phyloP scores from a whole-genome alignment of 2,329 filamentous ascomycete genomes.

The Fusarium kyushuense region DNA sequence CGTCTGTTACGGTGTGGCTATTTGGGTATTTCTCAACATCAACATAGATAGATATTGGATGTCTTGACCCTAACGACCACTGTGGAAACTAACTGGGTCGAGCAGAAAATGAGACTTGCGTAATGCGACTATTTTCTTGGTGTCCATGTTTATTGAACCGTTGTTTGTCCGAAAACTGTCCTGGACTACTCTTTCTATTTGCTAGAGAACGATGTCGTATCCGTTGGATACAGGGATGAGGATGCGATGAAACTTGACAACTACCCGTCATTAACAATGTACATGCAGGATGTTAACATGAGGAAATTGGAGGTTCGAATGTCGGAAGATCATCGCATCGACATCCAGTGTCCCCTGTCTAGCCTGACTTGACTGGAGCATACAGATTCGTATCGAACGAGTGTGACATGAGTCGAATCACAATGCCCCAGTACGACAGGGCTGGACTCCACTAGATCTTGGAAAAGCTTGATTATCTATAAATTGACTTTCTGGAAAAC shows the following conservation, averaged over 20 bases:
- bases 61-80: not conserved
- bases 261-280: too few relatives aligned
- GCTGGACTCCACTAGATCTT: not conserved
- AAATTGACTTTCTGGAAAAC: too few relatives aligned
- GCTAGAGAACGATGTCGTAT: not conserved
- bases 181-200: not conserved
- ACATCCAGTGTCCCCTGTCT: not conserved
- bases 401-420: not conserved
- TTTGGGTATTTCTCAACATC: conserved; percentile 35
- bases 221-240: not conserved
- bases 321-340: not conserved
- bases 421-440: not conserved
- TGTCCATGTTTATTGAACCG: not conserved
- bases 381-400: too few relatives aligned
- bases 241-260: not conserved
- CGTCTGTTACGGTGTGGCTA: conserved; percentile 39
- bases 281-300: not conserved
- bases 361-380: not conserved
- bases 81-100: not conserved
- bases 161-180: too few relatives aligned
- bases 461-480: not conserved
- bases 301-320: not conserved
- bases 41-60: not conserved
- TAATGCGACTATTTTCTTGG: not conserved
- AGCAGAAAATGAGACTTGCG: not conserved